Conservation (phyloP, 306 rosid species). For the Cicer cuneatum region DNA sequence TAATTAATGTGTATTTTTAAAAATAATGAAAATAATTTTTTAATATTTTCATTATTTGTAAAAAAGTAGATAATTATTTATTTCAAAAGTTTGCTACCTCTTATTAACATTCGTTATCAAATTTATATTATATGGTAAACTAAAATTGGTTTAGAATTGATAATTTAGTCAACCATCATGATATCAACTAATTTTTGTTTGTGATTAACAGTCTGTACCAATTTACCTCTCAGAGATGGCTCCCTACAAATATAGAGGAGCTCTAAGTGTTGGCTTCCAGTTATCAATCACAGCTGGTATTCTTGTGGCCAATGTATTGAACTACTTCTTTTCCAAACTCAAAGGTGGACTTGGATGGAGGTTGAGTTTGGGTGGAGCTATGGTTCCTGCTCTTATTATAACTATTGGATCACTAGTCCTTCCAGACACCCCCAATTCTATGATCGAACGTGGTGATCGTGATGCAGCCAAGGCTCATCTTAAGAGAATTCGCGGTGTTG, state of each 20-base stretch:
- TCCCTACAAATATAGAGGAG: slow-evolving; percentile 84
- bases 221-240: slow-evolving; percentile 95
- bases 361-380: slow-evolving; percentile 86
- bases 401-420: slow-evolving; percentile 69
- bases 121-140: too few species aligned
- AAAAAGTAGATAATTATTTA: too few species aligned
- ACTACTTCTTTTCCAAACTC: slow-evolving; percentile 86
- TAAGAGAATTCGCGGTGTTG: slow-evolving; percentile 58
- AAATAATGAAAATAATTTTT: too few species aligned
- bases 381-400: slow-evolving; percentile 84
- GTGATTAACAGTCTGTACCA: slow-evolving; percentile 76
- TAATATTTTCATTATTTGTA: too few species aligned
- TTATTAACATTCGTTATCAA: too few species aligned
- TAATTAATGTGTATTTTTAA: too few species aligned
- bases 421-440: slow-evolving; percentile 89
- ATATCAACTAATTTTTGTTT: neutral
- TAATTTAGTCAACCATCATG: neutral
- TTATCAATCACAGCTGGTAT: slow-evolving; percentile 83
- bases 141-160: too few species aligned
- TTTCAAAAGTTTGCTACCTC: too few species aligned
- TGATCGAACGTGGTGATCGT: slow-evolving; percentile 77
- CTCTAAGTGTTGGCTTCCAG: slow-evolving; percentile 86
- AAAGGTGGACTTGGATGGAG: slow-evolving; percentile 97
- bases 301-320: slow-evolving; percentile 72
- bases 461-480: slow-evolving; percentile 64